Evolutionary conservation across 2,329 filamentous ascomycete genomes (phyloP), one percentile per base, ranked within the genome.

Genomic region (Neofusicoccum laricinum): DNA sequence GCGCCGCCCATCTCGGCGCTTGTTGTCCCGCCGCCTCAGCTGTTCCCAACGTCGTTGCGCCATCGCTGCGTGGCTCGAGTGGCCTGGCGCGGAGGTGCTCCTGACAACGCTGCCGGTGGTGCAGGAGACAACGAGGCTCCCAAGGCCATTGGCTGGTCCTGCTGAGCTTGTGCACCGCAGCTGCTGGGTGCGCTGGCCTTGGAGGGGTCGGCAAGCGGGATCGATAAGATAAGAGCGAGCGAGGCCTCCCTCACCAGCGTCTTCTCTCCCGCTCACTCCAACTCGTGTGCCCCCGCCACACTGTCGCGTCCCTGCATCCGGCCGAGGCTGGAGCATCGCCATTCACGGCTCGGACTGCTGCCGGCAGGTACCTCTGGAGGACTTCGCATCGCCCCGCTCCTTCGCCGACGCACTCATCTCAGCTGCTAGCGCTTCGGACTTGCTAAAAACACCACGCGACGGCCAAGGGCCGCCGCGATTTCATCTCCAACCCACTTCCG

Each of bases 1-100:
- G 51, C 51, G 51, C 45, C 53, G 38, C 25, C 53, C 53, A 58
- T 58, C 53, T 58, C 53, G 53, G 53, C 53, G 53, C 32, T 58
- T 32, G 53, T 32, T 58, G 53, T 7, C 53, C 40, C 53, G 53
- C 53, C 36, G 40, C 38, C 15, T 38, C 11, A 6, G 32, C 34
- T 36, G n/a, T 10, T 19, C 25, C 10, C n/a, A 4, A 6, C 25
- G 19, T 21, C 14, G 40, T 4, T 19, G 55, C 25, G 49, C 30
- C 15, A 38, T 51, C 8, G 4, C 14, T 46, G 40, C 41, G 41
- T 59, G 41, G 55, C 30, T 34, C 25, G n/a, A 19, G 25, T 14
- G 53, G 38, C 17, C 40, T 12, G 11, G 40, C 12, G 40, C 53
- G 40, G 55, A 34, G 55, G 55, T 19, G 55, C 25, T 34, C n/a